A percentile compares a stretch with the other conserved stretches of the same genome.
Conservation (phyloP, 108 stramenopile species). For the Cyclostephanos invisitatus region DNA sequence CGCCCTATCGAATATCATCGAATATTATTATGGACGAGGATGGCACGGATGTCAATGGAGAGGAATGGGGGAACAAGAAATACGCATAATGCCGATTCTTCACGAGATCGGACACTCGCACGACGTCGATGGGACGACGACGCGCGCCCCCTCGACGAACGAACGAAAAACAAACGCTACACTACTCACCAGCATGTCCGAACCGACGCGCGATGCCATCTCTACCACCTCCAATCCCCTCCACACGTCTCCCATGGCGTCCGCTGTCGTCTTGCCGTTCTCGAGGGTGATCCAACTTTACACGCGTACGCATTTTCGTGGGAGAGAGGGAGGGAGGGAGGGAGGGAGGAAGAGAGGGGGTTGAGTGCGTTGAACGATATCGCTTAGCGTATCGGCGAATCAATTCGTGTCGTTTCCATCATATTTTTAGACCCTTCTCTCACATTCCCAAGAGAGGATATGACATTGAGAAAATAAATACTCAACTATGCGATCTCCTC, state of each 20-base stretch:
- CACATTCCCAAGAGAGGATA: background rate
- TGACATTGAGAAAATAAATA: background rate
- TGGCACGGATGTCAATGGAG: background rate
- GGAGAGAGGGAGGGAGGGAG: slow-evolving; percentile 1
- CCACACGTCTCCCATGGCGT: slow-evolving; percentile 93
- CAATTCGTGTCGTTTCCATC: background rate
- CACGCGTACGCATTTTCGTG: background rate
- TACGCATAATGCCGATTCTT: too few species aligned
- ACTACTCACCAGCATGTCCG: slow-evolving; percentile 40
- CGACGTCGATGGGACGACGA: background rate
- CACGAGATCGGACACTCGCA: too few species aligned
- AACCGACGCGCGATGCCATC: slow-evolving; percentile 44
- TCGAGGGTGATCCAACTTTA: slow-evolving; percentile 62
- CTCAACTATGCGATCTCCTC: slow-evolving; percentile 60
- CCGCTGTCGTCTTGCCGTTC: slow-evolving; percentile 75
- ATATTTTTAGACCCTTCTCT: too few species aligned
- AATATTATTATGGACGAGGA: background rate
- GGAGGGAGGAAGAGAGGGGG: background rate
- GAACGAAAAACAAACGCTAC: background rate
- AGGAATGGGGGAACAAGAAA: too few species aligned
- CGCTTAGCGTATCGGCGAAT: background rate
- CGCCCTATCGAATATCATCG: slow-evolving; percentile 57
- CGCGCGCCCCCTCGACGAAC: background rate
- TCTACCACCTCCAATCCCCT: slow-evolving; percentile 96
- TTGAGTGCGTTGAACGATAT: background rate